These are phyloP conservation scores for Kwoniella shivajii DNA, from an alignment of 1,284 basidiomycete genomes.

Conservation along the genomic window DNA sequence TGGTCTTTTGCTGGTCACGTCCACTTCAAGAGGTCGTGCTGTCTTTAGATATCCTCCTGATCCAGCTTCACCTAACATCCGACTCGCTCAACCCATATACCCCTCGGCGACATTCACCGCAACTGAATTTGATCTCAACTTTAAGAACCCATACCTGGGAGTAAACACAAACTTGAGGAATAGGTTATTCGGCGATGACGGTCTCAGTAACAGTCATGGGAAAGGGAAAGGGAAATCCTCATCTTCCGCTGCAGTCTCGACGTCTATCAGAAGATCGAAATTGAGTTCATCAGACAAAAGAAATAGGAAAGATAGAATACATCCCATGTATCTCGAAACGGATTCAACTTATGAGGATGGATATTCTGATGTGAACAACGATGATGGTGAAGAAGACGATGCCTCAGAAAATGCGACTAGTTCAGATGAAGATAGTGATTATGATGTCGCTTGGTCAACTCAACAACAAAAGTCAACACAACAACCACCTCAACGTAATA, in stretches of 20 bases:
- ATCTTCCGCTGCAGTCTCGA: not conserved
- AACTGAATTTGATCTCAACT: conserved; percentile 36
- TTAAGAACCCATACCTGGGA: conserved; percentile 8
- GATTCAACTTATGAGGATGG: not conserved
- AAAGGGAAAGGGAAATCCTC: conserved; percentile 6
- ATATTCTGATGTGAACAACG: not conserved
- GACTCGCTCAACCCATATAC: conserved; percentile 50
- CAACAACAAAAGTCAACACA: not conserved
- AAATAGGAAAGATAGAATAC: not conserved
- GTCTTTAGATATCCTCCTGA: conserved; percentile 51
- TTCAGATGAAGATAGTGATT: conserved; percentile 23
- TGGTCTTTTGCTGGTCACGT: conserved; percentile 49
- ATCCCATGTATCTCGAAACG: conserved; percentile 2
- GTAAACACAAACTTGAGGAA: not conserved
- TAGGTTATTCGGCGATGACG: conserved; percentile 1
- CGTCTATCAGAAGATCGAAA: too few species aligned
- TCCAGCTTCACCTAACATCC: conserved; percentile 42
- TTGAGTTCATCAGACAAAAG: not conserved
- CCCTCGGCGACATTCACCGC: conserved; percentile 45
- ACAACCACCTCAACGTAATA: conserved; percentile 1
- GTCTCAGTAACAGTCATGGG: not conserved
- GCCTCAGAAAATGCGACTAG: not conserved
- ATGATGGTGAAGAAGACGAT: not conserved
- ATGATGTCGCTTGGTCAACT: conserved; percentile 16
- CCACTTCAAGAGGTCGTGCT: conserved; percentile 41